Evolutionary conservation across 352 stramenopile genomes (phyloP).

Genomic region (Phytopythium kandeliae): DNA sequence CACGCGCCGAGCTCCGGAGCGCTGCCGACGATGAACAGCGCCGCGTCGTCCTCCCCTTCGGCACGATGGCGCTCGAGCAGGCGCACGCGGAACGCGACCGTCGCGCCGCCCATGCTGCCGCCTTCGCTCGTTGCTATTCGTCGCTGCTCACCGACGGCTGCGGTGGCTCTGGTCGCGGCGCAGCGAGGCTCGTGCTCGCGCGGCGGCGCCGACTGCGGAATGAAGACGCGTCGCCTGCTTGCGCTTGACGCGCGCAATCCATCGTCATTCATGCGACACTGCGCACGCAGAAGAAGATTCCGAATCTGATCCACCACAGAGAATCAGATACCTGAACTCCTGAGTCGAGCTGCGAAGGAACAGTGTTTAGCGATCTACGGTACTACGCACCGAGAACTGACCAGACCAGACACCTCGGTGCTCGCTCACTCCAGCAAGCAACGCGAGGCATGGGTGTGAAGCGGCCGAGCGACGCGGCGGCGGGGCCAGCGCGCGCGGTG

Average conservation of each 20-base stretch:
- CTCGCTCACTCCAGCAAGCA: too few species aligned
- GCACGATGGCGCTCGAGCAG: conserved; percentile 11
- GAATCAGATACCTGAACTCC: too few species aligned
- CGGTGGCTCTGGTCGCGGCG: too few species aligned
- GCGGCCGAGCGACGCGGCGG: conserved; percentile 5
- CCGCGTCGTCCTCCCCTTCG: conserved; percentile 5
- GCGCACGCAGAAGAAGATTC: too few species aligned
- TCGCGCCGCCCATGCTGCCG: neutral
- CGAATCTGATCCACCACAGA: too few species aligned
- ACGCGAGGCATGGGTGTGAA: conserved; percentile 5
- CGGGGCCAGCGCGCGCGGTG: neutral
- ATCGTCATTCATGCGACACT: neutral
- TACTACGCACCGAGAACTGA: too few species aligned
- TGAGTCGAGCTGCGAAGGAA: too few species aligned
- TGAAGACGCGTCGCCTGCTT: too few species aligned
- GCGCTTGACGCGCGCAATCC: conserved; percentile 3
- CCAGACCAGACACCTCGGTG: neutral
- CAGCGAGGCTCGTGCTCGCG: too few species aligned
- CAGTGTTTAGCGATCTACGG: too few species aligned
- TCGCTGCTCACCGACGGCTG: neutral
- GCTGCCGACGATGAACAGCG: conserved; percentile 52
- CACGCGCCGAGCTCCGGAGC: conserved; percentile 50
- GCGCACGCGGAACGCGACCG: conserved; percentile 31
- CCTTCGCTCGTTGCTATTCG: neutral
- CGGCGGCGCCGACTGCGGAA: too few species aligned